Conservation (phyloP, 2,329 filamentous ascomycete genomes). For the Aspergillus novofumigatus region DNA sequence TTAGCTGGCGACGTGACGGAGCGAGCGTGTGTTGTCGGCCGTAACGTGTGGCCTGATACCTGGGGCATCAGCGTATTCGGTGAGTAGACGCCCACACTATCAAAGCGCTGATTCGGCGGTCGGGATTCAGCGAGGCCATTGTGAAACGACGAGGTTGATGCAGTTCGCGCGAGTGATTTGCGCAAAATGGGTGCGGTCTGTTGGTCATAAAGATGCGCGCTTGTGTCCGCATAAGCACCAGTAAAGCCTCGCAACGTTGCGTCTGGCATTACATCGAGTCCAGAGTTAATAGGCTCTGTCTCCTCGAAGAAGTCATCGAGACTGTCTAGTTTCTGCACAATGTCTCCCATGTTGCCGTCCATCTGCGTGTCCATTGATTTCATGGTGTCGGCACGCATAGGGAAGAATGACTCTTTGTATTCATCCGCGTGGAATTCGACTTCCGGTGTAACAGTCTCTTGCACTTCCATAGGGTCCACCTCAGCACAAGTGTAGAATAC, state of each 20-base stretch:
- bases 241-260: slow-evolving; percentile 48
- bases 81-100: slow-evolving; percentile 40
- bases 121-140: slow-evolving; percentile 77
- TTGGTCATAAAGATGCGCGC: slow-evolving; percentile 84
- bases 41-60: slow-evolving; percentile 31
- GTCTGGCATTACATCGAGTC: slow-evolving; percentile 37
- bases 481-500: slow-evolving; percentile 92
- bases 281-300: slow-evolving; percentile 56
- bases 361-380: slow-evolving; percentile 69
- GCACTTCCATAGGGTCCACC: slow-evolving; percentile 55
- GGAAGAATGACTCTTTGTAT: slow-evolving; percentile 71
- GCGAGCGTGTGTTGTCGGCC: slow-evolving; percentile 71
- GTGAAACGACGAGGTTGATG: slow-evolving; percentile 72
- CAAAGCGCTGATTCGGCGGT: slow-evolving; percentile 54
- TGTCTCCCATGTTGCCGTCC: slow-evolving; percentile 69
- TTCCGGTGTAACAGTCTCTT: slow-evolving; percentile 68
- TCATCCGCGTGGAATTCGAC: slow-evolving; percentile 93
- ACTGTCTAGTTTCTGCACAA: slow-evolving; percentile 74
- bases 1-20: slow-evolving; percentile 77
- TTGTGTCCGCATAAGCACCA: slow-evolving; percentile 64
- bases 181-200: slow-evolving; percentile 87
- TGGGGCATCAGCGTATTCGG: slow-evolving; percentile 47
- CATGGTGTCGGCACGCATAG: slow-evolving; percentile 84
- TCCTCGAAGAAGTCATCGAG: slow-evolving; percentile 81
- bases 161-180: slow-evolving; percentile 69